Evolutionary conservation across 495 filamentous ascomycete genomes (phyloP).

Genomic region (Podospora pseudoanserina): DNA sequence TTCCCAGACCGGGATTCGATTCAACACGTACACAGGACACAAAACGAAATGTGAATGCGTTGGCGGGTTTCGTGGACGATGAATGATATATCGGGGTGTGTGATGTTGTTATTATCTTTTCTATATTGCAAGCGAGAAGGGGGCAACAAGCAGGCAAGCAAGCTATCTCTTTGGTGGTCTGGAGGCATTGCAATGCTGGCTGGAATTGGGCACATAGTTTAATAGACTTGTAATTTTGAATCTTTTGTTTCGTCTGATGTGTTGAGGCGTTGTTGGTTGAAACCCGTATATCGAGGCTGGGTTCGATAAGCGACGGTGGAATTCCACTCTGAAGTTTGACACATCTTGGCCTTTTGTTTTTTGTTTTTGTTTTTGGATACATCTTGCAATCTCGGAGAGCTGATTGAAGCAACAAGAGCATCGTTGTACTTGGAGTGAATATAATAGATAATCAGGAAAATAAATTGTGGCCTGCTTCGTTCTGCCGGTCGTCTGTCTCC

Average conservation of each 20-base stretch:
- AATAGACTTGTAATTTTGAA: constrained; percentile 30
- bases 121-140: constrained; percentile 4
- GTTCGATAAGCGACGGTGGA: not conserved
- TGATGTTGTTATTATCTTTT: not conserved
- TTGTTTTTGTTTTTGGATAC: not conserved
- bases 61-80: not conserved
- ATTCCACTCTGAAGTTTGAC: not conserved
- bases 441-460: not conserved
- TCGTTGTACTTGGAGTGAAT: not conserved
- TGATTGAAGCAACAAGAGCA: not conserved
- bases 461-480: not conserved
- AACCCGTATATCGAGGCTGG: not conserved
- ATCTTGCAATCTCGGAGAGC: not conserved
- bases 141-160: not conserved
- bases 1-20: not conserved
- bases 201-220: constrained; percentile 17
- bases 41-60: not conserved
- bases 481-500: not conserved
- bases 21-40: not conserved
- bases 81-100: not conserved
- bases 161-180: not conserved
- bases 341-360: not conserved
- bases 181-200: not conserved
- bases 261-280: not conserved
- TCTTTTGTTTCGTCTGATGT: not conserved